Base-by-base conservation (phyloP, 192 early-diverging fungal species). In the Podila epigama region DNA sequence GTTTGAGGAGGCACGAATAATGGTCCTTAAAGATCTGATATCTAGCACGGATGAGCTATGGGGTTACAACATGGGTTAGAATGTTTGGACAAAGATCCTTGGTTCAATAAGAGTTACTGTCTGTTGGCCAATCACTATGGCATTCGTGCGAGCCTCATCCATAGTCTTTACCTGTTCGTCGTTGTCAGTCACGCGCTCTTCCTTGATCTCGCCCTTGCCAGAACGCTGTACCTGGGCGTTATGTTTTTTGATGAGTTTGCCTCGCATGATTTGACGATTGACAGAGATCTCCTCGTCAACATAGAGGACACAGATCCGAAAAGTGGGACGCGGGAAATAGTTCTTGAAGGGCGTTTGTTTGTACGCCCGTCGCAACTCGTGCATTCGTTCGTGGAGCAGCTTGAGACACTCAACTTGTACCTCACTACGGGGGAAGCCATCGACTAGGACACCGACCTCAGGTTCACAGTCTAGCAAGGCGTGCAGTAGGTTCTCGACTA, bases 21-120 rank as follows among this genome's bases (percentile, higher is more conserved):
- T 87, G 86, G 37, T 83, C 84, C 55, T 84, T 87, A 69, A 87
- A 87, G 34, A 87, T 87, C 28, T 79, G 67, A 42, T 87, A 87
- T 56, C 86, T 68, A 22, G 85, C 81, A 5, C 86, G 80, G 51
- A 87, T 87, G 22, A 87, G 66, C 83, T 84, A 36, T 61, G 15
- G 22, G 22, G 8, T 15, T 12, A 10, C 25, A 8, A 51, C 32
- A 5, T 34, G 22, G 22, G 0, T n/a, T n/a, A n/a, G n/a, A n/a
- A n/a, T n/a, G n/a, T n/a, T n/a, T n/a, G n/a, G n/a, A n/a, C n/a
- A n/a, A n/a, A n/a, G n/a, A n/a, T n/a, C n/a, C n/a, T n/a, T n/a
- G n/a, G n/a, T n/a, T n/a, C n/a, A n/a, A n/a, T n/a, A n/a, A n/a
- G n/a, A n/a, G n/a, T n/a, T n/a, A n/a, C n/a, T n/a, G 44, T 10